Percentiles rank a stretch among this genome's conserved stretches.
These are phyloP conservation scores for Trichophyton simii DNA, from an alignment of 2,329 filamentous ascomycete genomes.

Conservation along the genomic window DNA sequence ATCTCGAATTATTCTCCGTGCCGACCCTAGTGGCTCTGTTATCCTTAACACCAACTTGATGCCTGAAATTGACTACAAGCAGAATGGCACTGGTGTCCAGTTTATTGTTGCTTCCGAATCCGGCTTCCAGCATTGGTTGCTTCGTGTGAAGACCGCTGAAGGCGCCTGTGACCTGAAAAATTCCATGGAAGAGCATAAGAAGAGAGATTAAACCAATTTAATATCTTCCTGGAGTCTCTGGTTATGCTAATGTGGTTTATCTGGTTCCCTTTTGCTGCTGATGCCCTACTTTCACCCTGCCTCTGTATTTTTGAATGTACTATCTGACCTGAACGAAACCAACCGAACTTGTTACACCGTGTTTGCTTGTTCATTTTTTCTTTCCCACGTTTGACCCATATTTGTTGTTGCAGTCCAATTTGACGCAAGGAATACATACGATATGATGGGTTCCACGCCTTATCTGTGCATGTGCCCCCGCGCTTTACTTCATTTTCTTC, in stretches of 20 bases:
- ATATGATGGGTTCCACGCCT: background rate
- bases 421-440: background rate
- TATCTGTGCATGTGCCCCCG: background rate
- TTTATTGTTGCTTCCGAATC: conserved; percentile 41
- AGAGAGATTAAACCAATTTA: background rate
- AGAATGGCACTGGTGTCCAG: conserved; percentile 36
- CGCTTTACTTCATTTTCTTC: background rate
- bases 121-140: conserved; percentile 56
- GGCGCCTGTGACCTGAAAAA: conserved; percentile 39
- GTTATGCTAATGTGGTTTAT: background rate
- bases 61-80: conserved; percentile 49
- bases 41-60: conserved; percentile 59
- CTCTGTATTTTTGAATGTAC: conserved; percentile 6
- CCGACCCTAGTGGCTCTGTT: conserved; percentile 62
- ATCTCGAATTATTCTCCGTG: conserved; percentile 57
- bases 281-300: background rate
- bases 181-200: conserved; percentile 39
- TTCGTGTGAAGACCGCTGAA: conserved; percentile 52
- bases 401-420: background rate
- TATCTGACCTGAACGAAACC: background rate
- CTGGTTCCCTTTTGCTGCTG: background rate
- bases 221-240: background rate
- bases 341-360: background rate
- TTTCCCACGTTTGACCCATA: background rate
- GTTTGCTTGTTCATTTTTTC: background rate